phyloP scores from a whole-genome alignment of 306 rosid genomes.

The Urtica urens region DNA sequence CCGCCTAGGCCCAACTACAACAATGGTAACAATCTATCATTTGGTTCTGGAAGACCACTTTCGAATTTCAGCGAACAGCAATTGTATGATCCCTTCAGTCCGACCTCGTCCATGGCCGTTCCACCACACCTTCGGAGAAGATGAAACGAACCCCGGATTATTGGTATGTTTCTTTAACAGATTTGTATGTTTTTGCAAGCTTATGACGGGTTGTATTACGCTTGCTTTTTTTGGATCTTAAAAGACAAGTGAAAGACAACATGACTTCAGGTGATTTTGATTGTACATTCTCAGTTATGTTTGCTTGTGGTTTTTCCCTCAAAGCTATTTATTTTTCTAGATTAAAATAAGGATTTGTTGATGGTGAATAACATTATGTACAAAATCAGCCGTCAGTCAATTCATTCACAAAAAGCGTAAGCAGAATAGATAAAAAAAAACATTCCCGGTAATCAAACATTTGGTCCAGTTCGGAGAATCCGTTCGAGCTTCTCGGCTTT shows the following conservation, averaged over 20 bases:
- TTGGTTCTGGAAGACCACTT: constrained; percentile 33
- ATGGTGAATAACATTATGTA: constrained; percentile 17
- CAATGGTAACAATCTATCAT: constrained; percentile 29
- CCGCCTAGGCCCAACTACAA: constrained; percentile 32
- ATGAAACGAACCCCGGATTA: too few relatives aligned
- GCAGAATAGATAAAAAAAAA: not conserved
- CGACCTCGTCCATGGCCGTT: constrained; percentile 42
- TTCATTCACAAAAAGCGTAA: not conserved
- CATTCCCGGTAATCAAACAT: constrained; percentile 31
- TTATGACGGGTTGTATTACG: too few relatives aligned
- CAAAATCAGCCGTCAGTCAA: not conserved
- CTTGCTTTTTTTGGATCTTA: too few relatives aligned
- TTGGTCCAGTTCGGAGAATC: constrained; percentile 83
- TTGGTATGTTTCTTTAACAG: too few relatives aligned
- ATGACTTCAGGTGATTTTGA: too few relatives aligned
- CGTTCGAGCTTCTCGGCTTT: constrained; percentile 87
- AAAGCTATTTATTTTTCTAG: not conserved
- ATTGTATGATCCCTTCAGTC: constrained; percentile 93
- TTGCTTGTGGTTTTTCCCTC: too few relatives aligned
- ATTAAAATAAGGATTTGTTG: too few relatives aligned
- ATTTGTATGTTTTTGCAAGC: too few relatives aligned
- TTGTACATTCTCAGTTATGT: too few relatives aligned
- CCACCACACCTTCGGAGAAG: constrained; percentile 27
- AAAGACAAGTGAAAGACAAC: too few relatives aligned
- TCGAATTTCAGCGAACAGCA: constrained; percentile 50